Evolutionary conservation across 495 filamentous ascomycete genomes (phyloP), one percentile per base, ranked within the genome.

Genomic region (Cercophora samala): DNA sequence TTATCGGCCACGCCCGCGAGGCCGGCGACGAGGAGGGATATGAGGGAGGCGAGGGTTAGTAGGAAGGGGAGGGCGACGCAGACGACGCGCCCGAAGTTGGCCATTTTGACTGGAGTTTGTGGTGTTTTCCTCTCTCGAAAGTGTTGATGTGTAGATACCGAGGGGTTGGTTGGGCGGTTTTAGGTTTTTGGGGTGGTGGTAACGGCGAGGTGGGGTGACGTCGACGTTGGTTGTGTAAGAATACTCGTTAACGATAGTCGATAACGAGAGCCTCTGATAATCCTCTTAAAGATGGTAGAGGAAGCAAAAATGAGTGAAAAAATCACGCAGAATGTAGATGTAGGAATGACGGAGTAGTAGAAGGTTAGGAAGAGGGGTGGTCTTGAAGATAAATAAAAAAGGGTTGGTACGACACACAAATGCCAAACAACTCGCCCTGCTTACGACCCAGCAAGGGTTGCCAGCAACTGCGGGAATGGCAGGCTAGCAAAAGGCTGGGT

Each of bases 51-150:
- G 73, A 92, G 78, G 51, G 89, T 93, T 70, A 93, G 82, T 65
- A 83, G 81, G 79, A 93, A 91, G 63, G 93, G 92, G 79, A 89
- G 80, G 80, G 89, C 84, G 81, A 95, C 92, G 79, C 92, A 96
- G 70, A 88, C 80, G 68, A 93, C 85, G 72, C 92, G 86, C 71
- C 91, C 92, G 70, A 83, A 83, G 59, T 75, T 75, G 23, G 63
- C 75, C 75, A 77, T 77, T 22, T 60, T 73, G 56, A 56, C 54
- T 11, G 25, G 19, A 62, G 51, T 58, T 46, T 22, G 63, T 25
- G 54, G 3, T 69, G 55, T 8, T 52, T 42, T 69, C 58, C 19
- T 60, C 54, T 5, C 3, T 63, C 18, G 9, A 46, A 17, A 46
- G 15, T 29, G 8, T 23, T 23, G 51, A 9, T 23, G 25, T 58